Evolutionary conservation across 495 filamentous ascomycete species (phyloP), one percentile per base, ranked within the genome.

Genomic region (Penicillium cataractarum): DNA sequence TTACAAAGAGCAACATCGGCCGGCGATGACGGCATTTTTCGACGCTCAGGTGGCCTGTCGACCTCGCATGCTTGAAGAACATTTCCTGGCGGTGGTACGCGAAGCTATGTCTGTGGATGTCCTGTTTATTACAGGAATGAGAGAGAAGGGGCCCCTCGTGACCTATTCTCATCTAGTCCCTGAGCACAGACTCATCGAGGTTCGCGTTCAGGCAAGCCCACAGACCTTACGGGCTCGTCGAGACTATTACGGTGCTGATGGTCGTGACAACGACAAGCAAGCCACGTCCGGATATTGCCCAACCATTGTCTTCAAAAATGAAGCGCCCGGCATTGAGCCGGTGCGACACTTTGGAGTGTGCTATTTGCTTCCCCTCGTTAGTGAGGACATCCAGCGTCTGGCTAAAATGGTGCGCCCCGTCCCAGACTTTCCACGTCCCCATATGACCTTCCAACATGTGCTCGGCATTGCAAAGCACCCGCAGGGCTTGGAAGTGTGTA

Each of bases 91-190:
- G 61, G 68, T 81, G 39, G 82, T 88, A 17, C 32, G 74, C 61
- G 52, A 58, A 42, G 77, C 78, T 22, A 67, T 32, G 62, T 80
- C 82, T 75, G 74, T 78, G 21, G 80, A 88, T 61, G 84, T 87
- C 55, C 76, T 88, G 51, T 58, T 90, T 33, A 84, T 90, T 68
- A 89, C 86, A 0, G 87, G 87, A 6, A 85, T 90, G 83, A 87
- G 84, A 78, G 86, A 89, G 60, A 75, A 84, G 66, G 82, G 84
- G 6, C 86, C 85, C 5, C 81, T 90, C 35, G 76, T 82, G 61
- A 54, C 63, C 51, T 80, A 84, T 1, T 84, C 83, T 31, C 80
- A 82, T 78, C 71, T 87, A 58, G 83, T 88, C 46, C 83, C 86
- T 61, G 71, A 79, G 19, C 86, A 75, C 62, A 82, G 75, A 60